A percentile compares a stretch with the other conserved stretches of the same genome.
phyloP scores from a whole-genome alignment of 768 basidiomycete genomes.

The Hortiboletus campestris region DNA sequence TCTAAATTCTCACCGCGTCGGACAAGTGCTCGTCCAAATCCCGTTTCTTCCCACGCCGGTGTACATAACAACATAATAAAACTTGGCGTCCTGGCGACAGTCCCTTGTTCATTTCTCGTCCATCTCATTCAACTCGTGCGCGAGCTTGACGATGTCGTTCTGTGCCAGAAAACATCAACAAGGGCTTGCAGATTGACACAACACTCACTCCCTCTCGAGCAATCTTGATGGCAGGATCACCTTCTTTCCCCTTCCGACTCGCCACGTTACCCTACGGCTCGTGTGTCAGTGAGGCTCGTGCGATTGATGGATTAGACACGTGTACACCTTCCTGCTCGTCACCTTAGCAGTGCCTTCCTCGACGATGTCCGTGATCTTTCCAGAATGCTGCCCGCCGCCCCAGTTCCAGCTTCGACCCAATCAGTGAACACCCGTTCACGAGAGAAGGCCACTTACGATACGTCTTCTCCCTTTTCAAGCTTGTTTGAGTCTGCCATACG shows the following conservation, averaged over 20 bases:
- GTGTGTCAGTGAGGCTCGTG: background rate
- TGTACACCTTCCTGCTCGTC: conserved; percentile 42
- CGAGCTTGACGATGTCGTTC: conserved; percentile 53
- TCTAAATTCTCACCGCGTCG: conserved; percentile 15
- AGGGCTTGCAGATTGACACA: background rate
- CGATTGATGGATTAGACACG: too few species aligned
- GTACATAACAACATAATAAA: conserved; percentile 4
- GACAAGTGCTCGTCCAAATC: conserved; percentile 15
- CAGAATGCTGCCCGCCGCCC: conserved; percentile 32
- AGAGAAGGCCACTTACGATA: conserved; percentile 30
- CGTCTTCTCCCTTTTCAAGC: conserved; percentile 32
- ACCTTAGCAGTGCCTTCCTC: conserved; percentile 43
- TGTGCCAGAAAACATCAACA: conserved; percentile 11
- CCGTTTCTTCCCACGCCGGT: conserved; percentile 30
- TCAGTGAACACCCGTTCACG: background rate
- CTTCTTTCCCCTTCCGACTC: conserved; percentile 41
- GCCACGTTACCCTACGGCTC: conserved; percentile 41
- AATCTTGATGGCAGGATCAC: conserved; percentile 51
- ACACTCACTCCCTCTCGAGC: conserved; percentile 41
- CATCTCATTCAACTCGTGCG: conserved; percentile 47
- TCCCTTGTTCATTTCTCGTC: conserved; percentile 20
- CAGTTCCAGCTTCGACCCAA: conserved; percentile 34
- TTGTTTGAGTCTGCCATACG: conserved; percentile 22
- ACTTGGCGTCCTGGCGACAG: conserved; percentile 1
- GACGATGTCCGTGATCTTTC: conserved; percentile 41